Conservation (phyloP, 208 protist genomes). For the Acanthamoeba sp. region DNA sequence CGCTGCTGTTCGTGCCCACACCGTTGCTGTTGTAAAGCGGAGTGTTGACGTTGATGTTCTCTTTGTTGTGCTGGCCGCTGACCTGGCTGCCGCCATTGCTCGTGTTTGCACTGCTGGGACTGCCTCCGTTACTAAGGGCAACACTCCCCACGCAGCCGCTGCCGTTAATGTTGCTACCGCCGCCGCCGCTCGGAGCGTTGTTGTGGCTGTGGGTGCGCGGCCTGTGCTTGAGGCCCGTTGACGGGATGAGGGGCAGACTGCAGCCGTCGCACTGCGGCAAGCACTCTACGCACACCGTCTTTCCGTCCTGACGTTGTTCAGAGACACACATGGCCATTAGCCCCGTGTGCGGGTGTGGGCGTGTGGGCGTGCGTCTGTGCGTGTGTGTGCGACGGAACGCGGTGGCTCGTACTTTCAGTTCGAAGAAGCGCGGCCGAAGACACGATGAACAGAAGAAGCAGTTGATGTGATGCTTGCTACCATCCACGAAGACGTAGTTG, state of each 20-base stretch:
- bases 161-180: not conserved
- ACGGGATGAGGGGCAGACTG: not conserved
- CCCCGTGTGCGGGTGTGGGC: not conserved
- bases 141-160: too few relatives aligned
- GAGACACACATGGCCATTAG: not conserved
- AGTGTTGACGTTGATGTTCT: constrained; percentile 6
- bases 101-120: too few relatives aligned
- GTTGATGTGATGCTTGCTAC: constrained; percentile 21
- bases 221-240: not conserved
- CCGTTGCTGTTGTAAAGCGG: not conserved
- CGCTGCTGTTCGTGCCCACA: not conserved
- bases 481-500: not conserved
- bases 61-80: not conserved
- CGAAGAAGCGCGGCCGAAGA: constrained; percentile 4
- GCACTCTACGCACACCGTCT: constrained; percentile 3
- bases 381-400: not conserved
- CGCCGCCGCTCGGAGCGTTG: too few relatives aligned
- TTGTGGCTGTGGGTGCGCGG: not conserved
- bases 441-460: constrained; percentile 39
- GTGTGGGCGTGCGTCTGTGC: not conserved
- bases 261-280: constrained; percentile 52
- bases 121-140: too few relatives aligned
- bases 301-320: not conserved
- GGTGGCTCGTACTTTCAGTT: not conserved
- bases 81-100: not conserved